Evolutionary conservation across 768 basidiomycete genomes (phyloP).

Genomic region (Mycena latifolia): DNA sequence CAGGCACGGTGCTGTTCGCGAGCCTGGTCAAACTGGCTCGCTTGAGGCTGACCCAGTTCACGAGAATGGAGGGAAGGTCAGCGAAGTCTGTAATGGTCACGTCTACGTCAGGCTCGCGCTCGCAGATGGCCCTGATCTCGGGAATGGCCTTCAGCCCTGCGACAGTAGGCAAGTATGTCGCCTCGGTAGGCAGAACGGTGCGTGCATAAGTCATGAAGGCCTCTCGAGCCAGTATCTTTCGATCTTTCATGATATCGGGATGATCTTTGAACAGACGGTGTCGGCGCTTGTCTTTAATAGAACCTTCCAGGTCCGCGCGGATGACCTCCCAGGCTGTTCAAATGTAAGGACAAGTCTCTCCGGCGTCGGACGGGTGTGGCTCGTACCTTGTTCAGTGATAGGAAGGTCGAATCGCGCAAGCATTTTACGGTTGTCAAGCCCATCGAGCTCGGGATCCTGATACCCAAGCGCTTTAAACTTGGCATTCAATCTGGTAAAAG

Average conservation of each 20-base stretch:
- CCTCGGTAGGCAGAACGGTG: not conserved
- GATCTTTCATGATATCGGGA: not conserved
- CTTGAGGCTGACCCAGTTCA: not conserved
- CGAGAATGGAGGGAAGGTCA: not conserved
- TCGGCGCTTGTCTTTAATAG: constrained; percentile 12
- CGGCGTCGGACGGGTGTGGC: too few relatives aligned
- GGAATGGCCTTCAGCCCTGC: not conserved
- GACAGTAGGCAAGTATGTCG: constrained; percentile 1
- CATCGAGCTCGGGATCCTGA: not conserved
- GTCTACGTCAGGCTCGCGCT: constrained; percentile 1
- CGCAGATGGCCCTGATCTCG: constrained; percentile 9
- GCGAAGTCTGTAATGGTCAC: not conserved
- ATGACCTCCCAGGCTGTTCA: constrained; percentile 12
- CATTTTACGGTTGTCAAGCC: not conserved
- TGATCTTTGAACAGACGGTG: not conserved
- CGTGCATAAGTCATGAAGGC: not conserved
- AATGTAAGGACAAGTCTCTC: not conserved
- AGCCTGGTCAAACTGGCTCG: not conserved
- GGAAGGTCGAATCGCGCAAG: not conserved
- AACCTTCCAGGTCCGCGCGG: not conserved
- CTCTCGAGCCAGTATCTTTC: not conserved
- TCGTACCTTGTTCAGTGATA: not conserved
- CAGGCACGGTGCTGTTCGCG: constrained; percentile 5
- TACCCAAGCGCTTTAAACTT: not conserved
- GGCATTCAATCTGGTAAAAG: not conserved